Evolutionary conservation across 257 asterid genomes (phyloP), one percentile per base, ranked within the genome.

Genomic region (Solanum neorickii): DNA sequence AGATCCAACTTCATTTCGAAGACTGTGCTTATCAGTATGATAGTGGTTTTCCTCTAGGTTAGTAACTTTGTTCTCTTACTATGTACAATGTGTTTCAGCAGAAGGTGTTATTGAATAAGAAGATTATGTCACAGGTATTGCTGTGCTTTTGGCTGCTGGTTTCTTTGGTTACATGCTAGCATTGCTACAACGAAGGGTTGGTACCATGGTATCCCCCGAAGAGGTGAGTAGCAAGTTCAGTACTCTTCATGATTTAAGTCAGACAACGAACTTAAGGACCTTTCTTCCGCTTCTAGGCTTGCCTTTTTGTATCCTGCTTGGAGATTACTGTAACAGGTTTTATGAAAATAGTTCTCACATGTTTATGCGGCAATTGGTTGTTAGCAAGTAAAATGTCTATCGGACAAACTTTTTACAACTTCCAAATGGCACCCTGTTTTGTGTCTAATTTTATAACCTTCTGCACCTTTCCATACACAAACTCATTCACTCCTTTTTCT

Each of bases 1-100:
- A 97, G 92, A 97, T 97, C 86, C 99, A 96, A 52, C 99, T 97
- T 85, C 91, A 94, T 91, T 95, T 95, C 62, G 99, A 97, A 86
- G 99, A 97, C 69, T 97, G 99, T 91, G 99, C 99, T 87, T 92
- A 96, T 93, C 99, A 97, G 94, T 97, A 97, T 86, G 99, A 97
- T 86, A 95, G 93, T 90, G 96, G 96, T 87, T 96, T 97, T 65
- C 99, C 99, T 11, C 87, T 95, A 47, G 99, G 99, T 97, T 90
- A 88, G 87, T 73, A 85, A 33, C 68, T 42, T 49, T 84, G 76
- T 60, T 83, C 42, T 83, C 52, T 39, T 86, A 49, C 56, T 42
- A 37, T 11, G 49, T 74, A 33, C 70, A 52, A 73, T 31, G 29
- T 68, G 65, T 23, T 52, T 31, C 70, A 23, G 68, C 65, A 31